Percentiles rank a stretch among this genome's conserved stretches.
Conservation (phyloP, 176 grass and related monocot genomes). For the Bonia amplexicaulis region DNA sequence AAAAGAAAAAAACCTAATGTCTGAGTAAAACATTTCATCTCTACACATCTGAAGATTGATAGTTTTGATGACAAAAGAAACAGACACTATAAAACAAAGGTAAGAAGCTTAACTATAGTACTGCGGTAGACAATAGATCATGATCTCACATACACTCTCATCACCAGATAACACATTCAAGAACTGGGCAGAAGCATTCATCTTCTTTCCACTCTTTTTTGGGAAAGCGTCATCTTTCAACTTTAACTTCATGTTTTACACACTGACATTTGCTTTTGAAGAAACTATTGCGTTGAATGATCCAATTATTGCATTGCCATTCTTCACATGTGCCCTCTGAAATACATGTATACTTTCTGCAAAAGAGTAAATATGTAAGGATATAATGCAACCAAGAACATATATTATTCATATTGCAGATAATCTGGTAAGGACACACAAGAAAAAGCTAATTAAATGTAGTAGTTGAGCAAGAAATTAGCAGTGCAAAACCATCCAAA, state of each 20-base stretch:
- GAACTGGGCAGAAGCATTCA: background rate
- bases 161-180: background rate
- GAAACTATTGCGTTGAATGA: conserved; percentile 9
- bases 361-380: background rate
- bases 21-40: too few relatives aligned
- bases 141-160: too few relatives aligned
- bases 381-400: background rate
- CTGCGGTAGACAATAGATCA: too few relatives aligned
- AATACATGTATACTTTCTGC: conserved; percentile 59
- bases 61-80: too few relatives aligned
- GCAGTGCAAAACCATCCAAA: background rate
- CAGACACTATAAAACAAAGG: too few relatives aligned
- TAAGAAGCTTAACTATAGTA: too few relatives aligned
- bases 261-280: background rate
- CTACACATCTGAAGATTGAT: too few relatives aligned
- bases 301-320: background rate
- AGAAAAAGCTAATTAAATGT: background rate
- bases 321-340: conserved; percentile 58
- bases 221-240: background rate
- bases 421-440: background rate
- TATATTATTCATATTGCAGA: background rate
- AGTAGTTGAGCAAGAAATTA: background rate
- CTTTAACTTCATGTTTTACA: background rate
- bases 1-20: too few relatives aligned
- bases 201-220: background rate